phyloP scores from a whole-genome alignment of 1,284 basidiomycete species.

The Boletellus deceptivus region DNA sequence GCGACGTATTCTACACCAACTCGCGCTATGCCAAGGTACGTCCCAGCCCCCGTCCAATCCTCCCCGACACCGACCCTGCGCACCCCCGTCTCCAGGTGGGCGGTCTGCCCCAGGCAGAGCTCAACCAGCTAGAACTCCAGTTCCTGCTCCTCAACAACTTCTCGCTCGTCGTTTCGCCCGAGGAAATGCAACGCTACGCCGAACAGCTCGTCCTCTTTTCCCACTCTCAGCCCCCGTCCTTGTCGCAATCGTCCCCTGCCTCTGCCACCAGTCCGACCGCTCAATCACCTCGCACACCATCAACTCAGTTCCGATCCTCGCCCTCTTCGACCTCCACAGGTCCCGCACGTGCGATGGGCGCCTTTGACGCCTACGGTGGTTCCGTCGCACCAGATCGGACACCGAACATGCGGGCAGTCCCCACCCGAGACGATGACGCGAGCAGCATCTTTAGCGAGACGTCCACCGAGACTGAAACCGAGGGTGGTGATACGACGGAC shows the following conservation, averaged over 20 bases:
- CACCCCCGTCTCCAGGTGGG: slow-evolving; percentile 63
- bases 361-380: slow-evolving; percentile 50
- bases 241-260: slow-evolving; percentile 24
- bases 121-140: slow-evolving; percentile 96
- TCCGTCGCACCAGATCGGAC: slow-evolving; percentile 31
- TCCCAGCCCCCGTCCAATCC: slow-evolving; percentile 14
- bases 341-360: slow-evolving; percentile 53
- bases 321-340: slow-evolving; percentile 21
- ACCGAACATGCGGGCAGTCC: slow-evolving; percentile 31
- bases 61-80: neutral
- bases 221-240: slow-evolving; percentile 17
- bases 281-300: slow-evolving; percentile 23
- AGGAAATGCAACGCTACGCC: slow-evolving; percentile 95
- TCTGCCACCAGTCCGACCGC: slow-evolving; percentile 25
- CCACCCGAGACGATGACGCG: slow-evolving; percentile 31
- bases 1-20: slow-evolving; percentile 99
- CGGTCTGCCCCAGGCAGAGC: slow-evolving; percentile 88
- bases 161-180: slow-evolving; percentile 79
- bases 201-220: slow-evolving; percentile 79
- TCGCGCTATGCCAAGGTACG: slow-evolving; percentile 96
- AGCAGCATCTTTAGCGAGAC: slow-evolving; percentile 34
- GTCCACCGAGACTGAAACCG: slow-evolving; percentile 40
- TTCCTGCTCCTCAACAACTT: slow-evolving; percentile 98
- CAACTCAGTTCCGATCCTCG: slow-evolving; percentile 21
- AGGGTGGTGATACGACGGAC: slow-evolving; percentile 59